Evolutionary conservation across 2,329 filamentous ascomycete species (phyloP).

Genomic region (Penicillium polonicum): DNA sequence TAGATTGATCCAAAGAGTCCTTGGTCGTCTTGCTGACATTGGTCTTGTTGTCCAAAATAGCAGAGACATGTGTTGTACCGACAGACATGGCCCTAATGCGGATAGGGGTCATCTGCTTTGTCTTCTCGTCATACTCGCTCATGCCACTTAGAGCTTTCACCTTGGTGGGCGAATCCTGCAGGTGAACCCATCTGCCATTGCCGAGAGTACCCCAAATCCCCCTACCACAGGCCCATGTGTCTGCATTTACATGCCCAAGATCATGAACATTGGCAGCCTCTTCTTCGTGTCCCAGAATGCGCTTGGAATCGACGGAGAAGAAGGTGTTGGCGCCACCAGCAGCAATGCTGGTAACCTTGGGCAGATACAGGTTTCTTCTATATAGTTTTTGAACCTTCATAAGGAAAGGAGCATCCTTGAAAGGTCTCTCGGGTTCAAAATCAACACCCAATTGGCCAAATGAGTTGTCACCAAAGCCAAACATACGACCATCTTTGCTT

Average conservation of each 20-base stretch:
- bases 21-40: slow-evolving; percentile 56
- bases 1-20: slow-evolving; percentile 63
- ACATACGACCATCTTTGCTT: slow-evolving; percentile 73
- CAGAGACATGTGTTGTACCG: slow-evolving; percentile 77
- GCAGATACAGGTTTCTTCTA: slow-evolving; percentile 59
- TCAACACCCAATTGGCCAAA: slow-evolving; percentile 89
- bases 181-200: slow-evolving; percentile 84
- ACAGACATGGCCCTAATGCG: slow-evolving; percentile 70
- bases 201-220: slow-evolving; percentile 82
- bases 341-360: slow-evolving; percentile 72
- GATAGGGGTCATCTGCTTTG: slow-evolving; percentile 70
- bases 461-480: slow-evolving; percentile 87
- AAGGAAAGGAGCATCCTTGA: slow-evolving; percentile 67
- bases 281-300: slow-evolving; percentile 51
- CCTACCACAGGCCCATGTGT: slow-evolving; percentile 83
- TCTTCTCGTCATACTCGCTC: slow-evolving; percentile 79
- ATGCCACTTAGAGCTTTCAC: slow-evolving; percentile 80
- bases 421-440: slow-evolving; percentile 59
- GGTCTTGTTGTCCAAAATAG: slow-evolving; percentile 79
- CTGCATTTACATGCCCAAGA: slow-evolving; percentile 62
- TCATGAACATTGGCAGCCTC: slow-evolving; percentile 42
- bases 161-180: slow-evolving; percentile 73
- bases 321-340: slow-evolving; percentile 87
- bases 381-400: slow-evolving; percentile 74
- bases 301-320: slow-evolving; percentile 76